Conservation (phyloP, 495 filamentous ascomycete genomes). For the Lasiosphaeria miniovina region DNA sequence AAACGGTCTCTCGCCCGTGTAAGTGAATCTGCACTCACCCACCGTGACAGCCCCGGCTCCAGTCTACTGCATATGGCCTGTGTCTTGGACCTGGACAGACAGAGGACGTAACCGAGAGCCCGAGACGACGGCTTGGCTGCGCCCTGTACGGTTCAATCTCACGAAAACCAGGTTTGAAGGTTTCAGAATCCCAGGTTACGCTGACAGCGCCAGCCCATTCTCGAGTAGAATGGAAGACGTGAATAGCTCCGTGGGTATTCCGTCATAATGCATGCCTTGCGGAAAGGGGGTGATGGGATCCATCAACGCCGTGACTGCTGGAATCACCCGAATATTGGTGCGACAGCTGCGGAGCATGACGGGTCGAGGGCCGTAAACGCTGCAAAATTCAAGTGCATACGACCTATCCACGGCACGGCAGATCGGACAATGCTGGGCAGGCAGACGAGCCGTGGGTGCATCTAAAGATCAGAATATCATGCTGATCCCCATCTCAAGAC, state of each 20-base stretch:
- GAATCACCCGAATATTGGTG: constrained; percentile 4
- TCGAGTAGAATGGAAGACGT: neutral
- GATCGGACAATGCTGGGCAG: constrained; percentile 1
- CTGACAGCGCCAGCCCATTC: neutral
- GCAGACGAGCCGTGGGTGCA: constrained; percentile 1
- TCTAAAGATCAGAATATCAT: neutral
- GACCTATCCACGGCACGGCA: neutral
- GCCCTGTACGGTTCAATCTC: too few relatives aligned
- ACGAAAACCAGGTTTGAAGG: neutral
- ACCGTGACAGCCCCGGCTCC: constrained; percentile 6
- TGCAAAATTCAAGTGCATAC: neutral
- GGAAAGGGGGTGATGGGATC: neutral
- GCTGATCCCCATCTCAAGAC: neutral
- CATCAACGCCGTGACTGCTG: neutral
- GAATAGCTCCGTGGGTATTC: neutral
- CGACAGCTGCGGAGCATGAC: constrained; percentile 2
- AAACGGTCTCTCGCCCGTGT: neutral
- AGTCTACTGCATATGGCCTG: constrained; percentile 6
- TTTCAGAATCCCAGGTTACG: neutral
- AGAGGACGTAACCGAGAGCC: too few relatives aligned
- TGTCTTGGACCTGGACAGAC: neutral
- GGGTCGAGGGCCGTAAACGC: neutral
- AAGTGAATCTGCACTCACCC: constrained; percentile 3
- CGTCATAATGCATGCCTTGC: neutral
- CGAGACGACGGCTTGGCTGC: too few relatives aligned